phyloP scores from a whole-genome alignment of 768 basidiomycete genomes.

The Kwoniella dejecticola region DNA sequence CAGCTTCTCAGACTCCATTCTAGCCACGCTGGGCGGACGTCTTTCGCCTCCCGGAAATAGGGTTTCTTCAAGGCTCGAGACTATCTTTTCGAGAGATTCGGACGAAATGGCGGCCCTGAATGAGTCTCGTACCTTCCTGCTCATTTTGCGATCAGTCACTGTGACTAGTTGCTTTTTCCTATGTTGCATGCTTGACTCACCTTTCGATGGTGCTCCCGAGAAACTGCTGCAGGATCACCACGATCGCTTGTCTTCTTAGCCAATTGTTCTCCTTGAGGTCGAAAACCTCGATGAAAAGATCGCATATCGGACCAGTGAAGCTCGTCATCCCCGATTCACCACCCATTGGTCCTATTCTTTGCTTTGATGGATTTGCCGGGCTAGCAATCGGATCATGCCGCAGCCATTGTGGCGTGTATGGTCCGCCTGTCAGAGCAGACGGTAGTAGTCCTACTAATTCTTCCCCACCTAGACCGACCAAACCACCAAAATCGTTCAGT shows the following conservation, averaged over 20 bases:
- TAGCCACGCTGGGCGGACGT: slow-evolving; percentile 64
- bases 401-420: slow-evolving; percentile 22
- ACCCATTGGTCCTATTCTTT: slow-evolving; percentile 63
- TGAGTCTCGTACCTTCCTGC: slow-evolving; percentile 83
- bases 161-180: no score
- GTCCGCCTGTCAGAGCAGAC: slow-evolving; percentile 22
- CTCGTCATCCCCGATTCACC: slow-evolving; percentile 86
- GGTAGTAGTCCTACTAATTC: slow-evolving; percentile 32
- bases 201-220: slow-evolving; percentile 94
- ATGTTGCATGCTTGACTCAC: slow-evolving; percentile 58
- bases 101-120: slow-evolving; percentile 69
- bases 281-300: slow-evolving; percentile 87
- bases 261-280: slow-evolving; percentile 97
- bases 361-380: background rate
- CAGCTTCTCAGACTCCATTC: slow-evolving; percentile 77
- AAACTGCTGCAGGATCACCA: slow-evolving; percentile 93
- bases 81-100: slow-evolving; percentile 67
- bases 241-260: slow-evolving; percentile 90
- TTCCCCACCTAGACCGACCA: slow-evolving; percentile 35
- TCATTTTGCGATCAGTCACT: background rate
- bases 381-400: slow-evolving; percentile 11
- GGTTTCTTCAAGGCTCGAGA: slow-evolving; percentile 69
- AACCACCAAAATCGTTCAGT: slow-evolving; percentile 38
- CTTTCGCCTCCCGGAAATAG: slow-evolving; percentile 86
- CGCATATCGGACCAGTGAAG: slow-evolving; percentile 92